A percentile compares a stretch with the other conserved stretches of the same genome.
phyloP scores from a whole-genome alignment of 2,329 filamentous ascomycete species.

The Aspergillus awamori region DNA sequence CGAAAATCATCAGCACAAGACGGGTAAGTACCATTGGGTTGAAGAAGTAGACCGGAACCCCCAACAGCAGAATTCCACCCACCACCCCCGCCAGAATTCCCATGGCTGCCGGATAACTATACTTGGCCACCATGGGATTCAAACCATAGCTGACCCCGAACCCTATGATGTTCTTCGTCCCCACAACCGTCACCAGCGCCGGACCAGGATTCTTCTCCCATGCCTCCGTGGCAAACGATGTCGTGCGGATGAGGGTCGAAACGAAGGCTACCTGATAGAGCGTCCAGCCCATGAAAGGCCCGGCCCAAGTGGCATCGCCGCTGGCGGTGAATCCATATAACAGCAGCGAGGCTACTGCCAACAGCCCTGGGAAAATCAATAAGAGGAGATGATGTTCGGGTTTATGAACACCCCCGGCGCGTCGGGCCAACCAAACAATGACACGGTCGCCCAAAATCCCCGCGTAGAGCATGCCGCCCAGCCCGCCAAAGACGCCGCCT shows the following conservation, averaged over 20 bases:
- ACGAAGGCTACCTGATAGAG: conserved; percentile 29
- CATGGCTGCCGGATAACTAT: conserved; percentile 30
- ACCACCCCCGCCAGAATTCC: conserved; percentile 28
- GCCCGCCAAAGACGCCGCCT: conserved; percentile 30
- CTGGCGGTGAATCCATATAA: conserved; percentile 38
- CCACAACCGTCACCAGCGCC: conserved; percentile 33
- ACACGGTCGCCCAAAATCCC: conserved; percentile 29
- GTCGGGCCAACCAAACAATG: conserved; percentile 34
- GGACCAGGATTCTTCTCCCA: conserved; percentile 38
- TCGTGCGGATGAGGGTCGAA: conserved; percentile 33
- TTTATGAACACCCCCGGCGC: conserved; percentile 35
- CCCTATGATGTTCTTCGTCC: conserved; percentile 32
- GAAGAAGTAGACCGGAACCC: conserved; percentile 29
- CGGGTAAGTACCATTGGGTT: conserved; percentile 25
- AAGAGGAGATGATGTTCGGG: conserved; percentile 41
- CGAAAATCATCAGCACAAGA: neutral
- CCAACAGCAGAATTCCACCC: conserved; percentile 25
- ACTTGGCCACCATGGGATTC: conserved; percentile 27
- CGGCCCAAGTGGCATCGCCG: conserved; percentile 27
- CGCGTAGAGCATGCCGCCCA: conserved; percentile 32
- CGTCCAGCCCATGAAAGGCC: conserved; percentile 34
- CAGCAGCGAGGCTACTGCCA: conserved; percentile 33
- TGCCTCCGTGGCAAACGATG: conserved; percentile 39
- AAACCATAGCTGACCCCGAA: conserved; percentile 35
- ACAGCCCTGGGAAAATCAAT: conserved; percentile 35